phyloP scores from a whole-genome alignment of 2,329 filamentous ascomycete genomes.

The Verticillium albo-atrum region DNA sequence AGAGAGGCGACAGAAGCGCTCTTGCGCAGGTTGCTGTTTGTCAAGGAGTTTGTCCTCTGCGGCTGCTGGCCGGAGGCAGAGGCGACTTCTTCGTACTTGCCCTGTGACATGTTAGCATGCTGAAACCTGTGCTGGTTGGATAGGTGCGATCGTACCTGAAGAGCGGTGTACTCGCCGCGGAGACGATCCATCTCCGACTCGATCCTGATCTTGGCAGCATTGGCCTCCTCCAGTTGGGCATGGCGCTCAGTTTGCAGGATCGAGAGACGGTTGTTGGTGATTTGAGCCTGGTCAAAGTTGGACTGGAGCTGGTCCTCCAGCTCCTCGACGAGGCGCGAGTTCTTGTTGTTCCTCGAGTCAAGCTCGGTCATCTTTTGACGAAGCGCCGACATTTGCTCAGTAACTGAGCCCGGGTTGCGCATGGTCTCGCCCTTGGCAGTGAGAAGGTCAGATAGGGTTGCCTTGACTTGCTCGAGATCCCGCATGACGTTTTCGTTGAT shows the following conservation, averaged over 20 bases:
- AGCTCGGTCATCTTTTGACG: conserved; percentile 62
- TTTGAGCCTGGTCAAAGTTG: conserved; percentile 91
- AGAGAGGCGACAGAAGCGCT: conserved; percentile 77
- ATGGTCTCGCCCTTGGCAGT: conserved; percentile 40
- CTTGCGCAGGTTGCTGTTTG: conserved; percentile 65
- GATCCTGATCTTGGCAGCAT: conserved; percentile 55
- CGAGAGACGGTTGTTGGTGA: conserved; percentile 79
- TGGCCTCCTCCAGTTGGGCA: conserved; percentile 74
- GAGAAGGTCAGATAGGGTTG: conserved; percentile 48
- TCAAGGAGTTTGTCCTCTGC: conserved; percentile 41
- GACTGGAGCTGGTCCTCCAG: conserved; percentile 93
- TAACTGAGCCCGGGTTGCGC: conserved; percentile 41
- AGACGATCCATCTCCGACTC: conserved; percentile 66
- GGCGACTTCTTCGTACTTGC: conserved; percentile 53
- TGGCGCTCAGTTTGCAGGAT: conserved; percentile 72
- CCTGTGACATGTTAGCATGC: conserved; percentile 34
- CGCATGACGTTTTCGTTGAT: conserved; percentile 57
- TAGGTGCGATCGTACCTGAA: conserved; percentile 61
- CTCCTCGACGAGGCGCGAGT: conserved; percentile 86
- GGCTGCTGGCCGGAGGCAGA: conserved; percentile 26
- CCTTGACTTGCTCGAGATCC: conserved; percentile 59
- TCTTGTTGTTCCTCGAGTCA: conserved; percentile 76
- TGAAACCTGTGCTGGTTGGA: neutral
- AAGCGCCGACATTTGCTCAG: conserved; percentile 55
- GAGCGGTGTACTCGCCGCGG: conserved; percentile 64